Base-by-base conservation (phyloP, 176 grass and related monocot species). In the Cenchrus fungigraminus region DNA sequence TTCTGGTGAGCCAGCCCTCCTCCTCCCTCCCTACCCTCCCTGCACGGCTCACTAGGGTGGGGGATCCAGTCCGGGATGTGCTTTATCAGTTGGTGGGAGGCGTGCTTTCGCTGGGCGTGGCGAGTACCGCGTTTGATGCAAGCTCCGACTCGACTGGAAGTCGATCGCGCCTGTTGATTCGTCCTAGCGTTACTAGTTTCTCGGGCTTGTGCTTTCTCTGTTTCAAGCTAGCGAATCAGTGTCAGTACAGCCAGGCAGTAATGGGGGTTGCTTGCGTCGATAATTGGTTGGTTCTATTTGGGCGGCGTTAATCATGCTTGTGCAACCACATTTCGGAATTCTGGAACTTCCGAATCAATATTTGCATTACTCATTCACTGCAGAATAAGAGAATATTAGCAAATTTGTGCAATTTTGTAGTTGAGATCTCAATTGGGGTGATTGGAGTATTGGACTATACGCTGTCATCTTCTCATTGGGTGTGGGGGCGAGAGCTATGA, bases 1-100 rank as follows among this genome's bases (percentile, higher is more conserved):
- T 99, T 94, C 88, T 99, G 97, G 97, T 99, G 89, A 91, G 68
- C 12, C 8, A 91, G 68, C 12, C 8, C 14, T 11, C 20, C 3
- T 34, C 34, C 37, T 40, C 37, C 44, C 25, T 65, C 59, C 10
- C 6, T 34, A 17, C 46, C n/a, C 9, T 70, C 73, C 66, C n/a
- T 65, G 46, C 22, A 15, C 29, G 20, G 40, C 71, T 50, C 37
- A 40, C 37, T 37, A 25, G 34, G 10, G 43, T 9, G 54, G 44
- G 76, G 57, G 57, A 80, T 87, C 78, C 82, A 3, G 22, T 65
- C 52, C 37, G 22, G n/a, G 4, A 34, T 17, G 20, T 6, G 37
- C 42, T 40, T 54, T 42, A 51, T 45, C 7, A 12, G 51, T 10
- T 15, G 54, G 15, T 17, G 43, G 65, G 56, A 31, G 3, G 9